Base-by-base conservation (phyloP, 2,329 filamentous ascomycete genomes). In the Tothia fuscella region DNA sequence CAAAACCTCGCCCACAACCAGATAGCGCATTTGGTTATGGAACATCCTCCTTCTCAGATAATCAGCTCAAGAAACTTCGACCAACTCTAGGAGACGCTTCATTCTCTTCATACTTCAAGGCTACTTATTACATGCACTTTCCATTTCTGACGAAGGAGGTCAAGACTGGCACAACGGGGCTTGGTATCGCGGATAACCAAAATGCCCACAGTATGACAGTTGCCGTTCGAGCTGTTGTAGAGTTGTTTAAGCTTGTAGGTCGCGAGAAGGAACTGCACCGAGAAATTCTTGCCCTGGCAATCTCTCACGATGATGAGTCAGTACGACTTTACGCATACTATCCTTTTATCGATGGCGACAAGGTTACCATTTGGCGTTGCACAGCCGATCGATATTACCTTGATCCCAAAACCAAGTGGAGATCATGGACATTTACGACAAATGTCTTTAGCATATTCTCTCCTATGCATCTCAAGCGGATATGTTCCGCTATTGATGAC, bases 1-100 rank as follows among this genome's bases (percentile, higher is more conserved):
- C 48, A 20, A 49, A 50, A 2, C 46, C 57, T 36, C 56, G 56
- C 34, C 65, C 63, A 5, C 63, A 70, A 48, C 65, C 64, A 2
- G 62, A 67, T 48, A 68, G 65, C 47, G 55, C 59, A 16, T 55
- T 67, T 3, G 63, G 62, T 20, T 68, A 69, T 46, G 51, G 37
- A 32, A 51, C 55, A 14, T 46, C 55, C 3, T 62, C 62, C 38
- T 71, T 72, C 16, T 28, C 64, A 47, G 53, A 26, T 6, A 21
- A 38, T 14, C 35, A 38, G 19, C 35, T 38, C 35, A 19, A 38
- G 10, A 38, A 38, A 21, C 35, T 38, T 9, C 7, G 6, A 10
- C 35, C 35, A 6, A 24, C 25, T 19, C 6, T 38, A 24, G 35
- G 35, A 14, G 35, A 38, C 35, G 32, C 17, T 12, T 9, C 13